phyloP scores from a whole-genome alignment of 805 yeast species.

The Suhomyces emberorum region DNA sequence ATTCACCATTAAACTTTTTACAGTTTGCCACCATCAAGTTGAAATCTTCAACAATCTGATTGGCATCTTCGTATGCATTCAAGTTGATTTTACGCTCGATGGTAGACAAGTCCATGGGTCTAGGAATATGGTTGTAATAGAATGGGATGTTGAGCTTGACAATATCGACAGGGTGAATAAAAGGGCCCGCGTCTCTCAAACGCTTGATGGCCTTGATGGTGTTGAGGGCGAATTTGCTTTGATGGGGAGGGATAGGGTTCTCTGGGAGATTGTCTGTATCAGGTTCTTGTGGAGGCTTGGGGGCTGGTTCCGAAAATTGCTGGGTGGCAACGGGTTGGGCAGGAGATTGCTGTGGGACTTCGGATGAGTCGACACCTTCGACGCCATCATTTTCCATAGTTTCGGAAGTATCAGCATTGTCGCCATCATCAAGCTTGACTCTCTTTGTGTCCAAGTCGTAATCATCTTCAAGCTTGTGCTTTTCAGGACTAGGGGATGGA shows the following conservation, averaged over 20 bases:
- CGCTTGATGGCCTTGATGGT: conserved; percentile 84
- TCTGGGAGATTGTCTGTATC: conserved; percentile 66
- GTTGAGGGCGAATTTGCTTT: conserved; percentile 72
- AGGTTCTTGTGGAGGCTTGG: conserved; percentile 71
- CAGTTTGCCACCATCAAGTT: conserved; percentile 84
- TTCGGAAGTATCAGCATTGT: too few relatives aligned
- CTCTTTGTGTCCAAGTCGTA: conserved; percentile 18
- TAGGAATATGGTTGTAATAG: conserved; percentile 74
- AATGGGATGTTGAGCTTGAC: conserved; percentile 86
- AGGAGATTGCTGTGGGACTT: conserved; percentile 1
- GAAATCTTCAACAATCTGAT: conserved; percentile 71
- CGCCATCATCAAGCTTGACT: conserved; percentile 14
- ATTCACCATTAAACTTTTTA: conserved; percentile 77
- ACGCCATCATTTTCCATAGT: not conserved
- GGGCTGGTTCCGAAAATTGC: conserved; percentile 53
- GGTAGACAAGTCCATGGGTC: conserved; percentile 93
- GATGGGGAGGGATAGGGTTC: conserved; percentile 76
- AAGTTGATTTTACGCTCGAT: conserved; percentile 74
- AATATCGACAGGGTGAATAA: conserved; percentile 84
- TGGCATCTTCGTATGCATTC: conserved; percentile 70
- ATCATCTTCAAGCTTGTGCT: conserved; percentile 27
- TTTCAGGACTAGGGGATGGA: conserved; percentile 43
- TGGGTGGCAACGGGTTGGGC: conserved; percentile 10
- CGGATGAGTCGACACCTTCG: not conserved
- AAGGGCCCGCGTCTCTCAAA: conserved; percentile 89